A percentile compares a stretch with the other conserved stretches of the same genome.
Conservation (phyloP, 345 rosid genomes). For the Euphorbia pulcherrima region DNA sequence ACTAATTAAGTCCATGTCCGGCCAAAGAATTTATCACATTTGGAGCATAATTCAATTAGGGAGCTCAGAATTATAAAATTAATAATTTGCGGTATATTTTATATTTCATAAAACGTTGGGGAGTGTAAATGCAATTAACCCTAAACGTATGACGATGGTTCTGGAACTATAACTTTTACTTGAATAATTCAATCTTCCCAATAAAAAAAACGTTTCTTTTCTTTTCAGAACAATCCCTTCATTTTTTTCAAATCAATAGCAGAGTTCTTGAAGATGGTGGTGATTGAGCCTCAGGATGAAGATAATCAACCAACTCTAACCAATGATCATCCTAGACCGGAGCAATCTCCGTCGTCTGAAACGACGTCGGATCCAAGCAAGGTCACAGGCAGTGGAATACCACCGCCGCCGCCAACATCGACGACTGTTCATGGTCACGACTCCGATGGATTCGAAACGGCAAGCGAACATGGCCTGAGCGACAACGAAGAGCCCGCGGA, state of each 20-base stretch:
- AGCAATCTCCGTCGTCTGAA: not conserved
- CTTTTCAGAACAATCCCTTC: too few species aligned
- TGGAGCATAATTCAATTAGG: too few species aligned
- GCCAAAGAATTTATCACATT: too few species aligned
- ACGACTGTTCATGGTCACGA: conserved; percentile 35
- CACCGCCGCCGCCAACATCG: conserved; percentile 16
- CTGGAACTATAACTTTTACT: too few species aligned
- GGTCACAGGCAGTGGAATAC: not conserved
- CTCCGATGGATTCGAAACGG: conserved; percentile 87
- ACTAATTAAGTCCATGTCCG: too few species aligned
- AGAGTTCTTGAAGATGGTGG: conserved; percentile 11
- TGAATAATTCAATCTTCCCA: too few species aligned
- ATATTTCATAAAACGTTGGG: too few species aligned
- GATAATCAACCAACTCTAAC: conserved; percentile 11
- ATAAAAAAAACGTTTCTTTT: too few species aligned
- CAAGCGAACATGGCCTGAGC: conserved; percentile 69
- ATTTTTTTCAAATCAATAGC: not conserved
- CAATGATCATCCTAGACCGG: not conserved
- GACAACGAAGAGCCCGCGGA: conserved; percentile 36
- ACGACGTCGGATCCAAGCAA: conserved; percentile 9
- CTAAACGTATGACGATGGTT: too few species aligned
- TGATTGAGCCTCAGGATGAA: conserved; percentile 18
- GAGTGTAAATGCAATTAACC: too few species aligned
- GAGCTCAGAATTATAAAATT: too few species aligned
- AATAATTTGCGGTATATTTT: too few species aligned